Percentiles rank a stretch among this genome's conserved stretches.
phyloP scores from a whole-genome alignment of 805 yeast species.

The Monosporozyma solicola region DNA sequence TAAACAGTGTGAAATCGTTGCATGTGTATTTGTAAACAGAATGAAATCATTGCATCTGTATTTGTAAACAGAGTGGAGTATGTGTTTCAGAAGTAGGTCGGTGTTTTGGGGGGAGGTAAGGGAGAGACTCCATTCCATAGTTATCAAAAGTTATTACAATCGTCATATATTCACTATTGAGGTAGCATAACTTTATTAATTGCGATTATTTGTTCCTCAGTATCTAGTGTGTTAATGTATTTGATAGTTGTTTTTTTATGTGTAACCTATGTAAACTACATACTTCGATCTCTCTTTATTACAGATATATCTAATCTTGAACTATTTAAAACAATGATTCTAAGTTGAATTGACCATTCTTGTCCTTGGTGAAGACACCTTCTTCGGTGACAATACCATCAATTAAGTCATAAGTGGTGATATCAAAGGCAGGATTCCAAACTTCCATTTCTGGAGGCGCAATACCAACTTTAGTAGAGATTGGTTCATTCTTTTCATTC shows the following conservation, averaged over 20 bases:
- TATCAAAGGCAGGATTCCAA: conserved; percentile 97
- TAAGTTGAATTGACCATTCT: conserved; percentile 43
- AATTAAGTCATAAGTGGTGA: conserved; percentile 73
- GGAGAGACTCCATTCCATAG: too few relatives aligned
- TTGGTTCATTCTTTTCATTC: conserved; percentile 24
- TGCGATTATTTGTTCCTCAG: too few relatives aligned
- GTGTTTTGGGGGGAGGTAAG: too few relatives aligned
- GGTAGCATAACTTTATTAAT: too few relatives aligned
- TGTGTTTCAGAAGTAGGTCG: too few relatives aligned
- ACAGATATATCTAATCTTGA: background rate
- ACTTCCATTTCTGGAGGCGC: conserved; percentile 81
- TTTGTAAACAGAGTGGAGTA: too few relatives aligned
- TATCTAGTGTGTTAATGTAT: too few relatives aligned
- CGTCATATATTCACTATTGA: too few relatives aligned
- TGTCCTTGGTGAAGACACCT: conserved; percentile 43
- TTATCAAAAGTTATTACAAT: too few relatives aligned
- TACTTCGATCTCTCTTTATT: background rate
- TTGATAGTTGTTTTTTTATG: too few relatives aligned
- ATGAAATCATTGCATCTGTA: too few relatives aligned
- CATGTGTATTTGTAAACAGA: too few relatives aligned
- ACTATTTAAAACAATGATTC: conserved; percentile 14
- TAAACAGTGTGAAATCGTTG: background rate
- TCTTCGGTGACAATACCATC: conserved; percentile 88
- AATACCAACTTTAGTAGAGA: conserved; percentile 50
- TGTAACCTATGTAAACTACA: background rate